Base-by-base conservation (phyloP, 2,329 filamentous ascomycete species). In the Fusarium udum region DNA sequence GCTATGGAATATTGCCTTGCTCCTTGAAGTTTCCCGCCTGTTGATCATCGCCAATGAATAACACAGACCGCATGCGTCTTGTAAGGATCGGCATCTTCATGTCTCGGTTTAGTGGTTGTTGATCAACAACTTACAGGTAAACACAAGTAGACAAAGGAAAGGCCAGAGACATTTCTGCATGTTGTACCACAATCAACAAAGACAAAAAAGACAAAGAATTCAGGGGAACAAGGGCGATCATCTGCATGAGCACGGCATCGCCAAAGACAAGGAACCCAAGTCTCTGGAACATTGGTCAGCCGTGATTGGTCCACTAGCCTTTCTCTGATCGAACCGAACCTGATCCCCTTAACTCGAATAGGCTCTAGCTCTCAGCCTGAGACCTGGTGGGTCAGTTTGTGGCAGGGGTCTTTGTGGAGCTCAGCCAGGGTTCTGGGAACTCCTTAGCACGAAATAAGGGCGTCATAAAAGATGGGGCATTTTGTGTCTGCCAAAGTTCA, bases 321-420 rank as follows among this genome's bases (percentile, higher is more conserved):
- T 53, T 56, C 62, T 58, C 45, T 59, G 51, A 69, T 58, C 37
- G 61, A 43, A 59, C 46, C 43, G 32, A 31, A 51, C 58, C 34
- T 64, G 59, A 46, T 49, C 49, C 10, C 15, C 58, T 63, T 67
- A 43, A 16, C 65, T 53, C 14, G 14, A 63, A 65, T 32, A 39
- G 49, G 61, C 26, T 40, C 56, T 73, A 76, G 75, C 34, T 42
- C n/a, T 53, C 59, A 68, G 72, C 62, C 64, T 77, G 74, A 74
- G 69, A 73, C 74, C 52, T 20, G 62, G 69, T 66, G 74, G 71
- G 51, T 64, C 62, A 20, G 45, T 43, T 49, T 61, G 45, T 40
- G 56, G 26, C 71, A 63, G 61, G 72, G 75, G 51, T 48, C 46
- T 36, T 4, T 15, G n/a, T 40, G 28, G n/a, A 40, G 39, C 22